Evolutionary conservation across 257 asterid species (phyloP).

Genomic region (Cynanchum wilfordii): DNA sequence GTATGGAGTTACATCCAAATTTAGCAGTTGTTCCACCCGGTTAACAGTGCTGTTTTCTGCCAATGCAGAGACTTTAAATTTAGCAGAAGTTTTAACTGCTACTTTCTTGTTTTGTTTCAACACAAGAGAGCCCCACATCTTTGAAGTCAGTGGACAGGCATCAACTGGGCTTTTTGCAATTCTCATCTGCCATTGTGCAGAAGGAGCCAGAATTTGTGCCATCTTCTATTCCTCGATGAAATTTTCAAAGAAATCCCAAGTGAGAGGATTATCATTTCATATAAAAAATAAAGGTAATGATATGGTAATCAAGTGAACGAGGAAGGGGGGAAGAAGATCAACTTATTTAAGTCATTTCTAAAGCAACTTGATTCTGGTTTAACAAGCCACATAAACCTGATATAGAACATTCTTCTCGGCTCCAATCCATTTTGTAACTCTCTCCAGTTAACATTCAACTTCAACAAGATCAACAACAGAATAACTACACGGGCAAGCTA

Average conservation of each 20-base stretch:
- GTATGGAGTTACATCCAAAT: constrained; percentile 74
- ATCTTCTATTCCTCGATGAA: constrained; percentile 40
- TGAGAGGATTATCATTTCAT: background rate
- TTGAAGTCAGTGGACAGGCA: constrained; percentile 52
- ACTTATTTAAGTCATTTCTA: background rate
- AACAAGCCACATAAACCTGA: background rate
- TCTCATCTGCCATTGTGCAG: constrained; percentile 95
- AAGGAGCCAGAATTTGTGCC: constrained; percentile 96
- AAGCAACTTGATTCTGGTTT: background rate
- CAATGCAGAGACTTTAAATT: constrained; percentile 59
- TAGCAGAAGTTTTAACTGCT: constrained; percentile 46
- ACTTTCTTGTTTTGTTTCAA: constrained; percentile 63
- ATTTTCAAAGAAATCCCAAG: constrained; percentile 2
- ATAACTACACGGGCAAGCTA: background rate
- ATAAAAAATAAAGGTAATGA: background rate
- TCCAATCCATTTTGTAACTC: background rate
- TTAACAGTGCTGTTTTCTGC: constrained; percentile 63
- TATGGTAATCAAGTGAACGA: background rate
- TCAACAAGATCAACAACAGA: background rate
- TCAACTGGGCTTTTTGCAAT: constrained; percentile 47
- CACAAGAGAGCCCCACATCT: constrained; percentile 69
- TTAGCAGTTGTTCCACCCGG: constrained; percentile 82
- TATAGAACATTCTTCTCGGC: background rate
- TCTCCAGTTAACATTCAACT: background rate
- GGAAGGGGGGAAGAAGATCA: too few relatives aligned